Base-by-base conservation (phyloP, 2,329 filamentous ascomycete genomes). In the Fusarium mundagurra region DNA sequence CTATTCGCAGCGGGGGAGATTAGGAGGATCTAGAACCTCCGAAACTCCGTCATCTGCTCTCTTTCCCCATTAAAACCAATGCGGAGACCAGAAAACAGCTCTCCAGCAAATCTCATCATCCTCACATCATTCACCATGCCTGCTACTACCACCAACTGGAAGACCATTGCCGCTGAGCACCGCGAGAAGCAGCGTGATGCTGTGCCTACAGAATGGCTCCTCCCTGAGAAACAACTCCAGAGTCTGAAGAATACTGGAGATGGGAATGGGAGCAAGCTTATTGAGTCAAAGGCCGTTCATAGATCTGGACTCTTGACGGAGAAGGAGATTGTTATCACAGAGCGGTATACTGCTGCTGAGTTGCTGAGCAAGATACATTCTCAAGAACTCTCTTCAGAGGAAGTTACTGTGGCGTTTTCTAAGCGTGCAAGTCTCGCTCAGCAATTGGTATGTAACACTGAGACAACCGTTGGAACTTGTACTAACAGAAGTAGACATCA, bases 391-490 rank as follows among this genome's bases (percentile, higher is more conserved):
- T 50, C 68, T 8, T 77, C 76, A 8, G 76, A 77, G 20, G 66
- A 77, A 14, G 75, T 77, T 2, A 61, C 67, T 1, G 58, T 71
- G 12, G 75, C 76, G 1, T 77, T 76, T n/a, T 71, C 64, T 16
- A 77, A 77, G 53, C 71, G 76, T 13, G 76, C 76, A 9, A 67
- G 69, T 33, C 64, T 77, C 14, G 76, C 75, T 11, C 76, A 77
- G 10, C 76, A 77, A 54, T 33, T 76, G 36, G 76, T 77, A 6
- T 3, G 70, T 41, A 1, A 3, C 3, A 2, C 14, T 5, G 4
- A n/a, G 17, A 16, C 3, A 6, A 2, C 4, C 0, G 3, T 11
- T 3, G 10, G 4, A 5, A 39, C 6, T 3, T 12, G 20, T 0
- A 5, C 51, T 74, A 24, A 74, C 31, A 8, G 5, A 7, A 1